Conservation (phyloP, 805 yeast genomes). For the Spathaspora sp. region DNA sequence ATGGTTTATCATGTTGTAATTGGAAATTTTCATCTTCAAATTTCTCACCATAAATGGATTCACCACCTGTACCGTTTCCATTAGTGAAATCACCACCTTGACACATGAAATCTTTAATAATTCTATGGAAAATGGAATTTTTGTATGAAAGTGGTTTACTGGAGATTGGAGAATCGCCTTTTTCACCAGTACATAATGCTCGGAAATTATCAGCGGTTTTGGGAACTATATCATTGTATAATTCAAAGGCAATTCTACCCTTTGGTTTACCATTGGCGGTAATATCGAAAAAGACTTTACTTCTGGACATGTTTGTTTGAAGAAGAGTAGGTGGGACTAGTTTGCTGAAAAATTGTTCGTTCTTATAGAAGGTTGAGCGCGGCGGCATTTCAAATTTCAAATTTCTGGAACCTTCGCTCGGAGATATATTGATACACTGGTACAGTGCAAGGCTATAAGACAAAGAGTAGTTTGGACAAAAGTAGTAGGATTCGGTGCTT, state of each 20-base stretch:
- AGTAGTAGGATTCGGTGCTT: too few species aligned
- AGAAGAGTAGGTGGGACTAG: not conserved
- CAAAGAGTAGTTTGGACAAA: too few species aligned
- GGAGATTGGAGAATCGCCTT: conserved; percentile 50
- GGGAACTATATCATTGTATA: conserved; percentile 73
- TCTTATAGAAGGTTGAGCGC: not conserved
- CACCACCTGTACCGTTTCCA: conserved; percentile 42
- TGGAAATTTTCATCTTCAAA: conserved; percentile 90
- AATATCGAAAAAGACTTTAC: conserved; percentile 75
- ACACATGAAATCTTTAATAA: conserved; percentile 84
- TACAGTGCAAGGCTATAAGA: too few species aligned
- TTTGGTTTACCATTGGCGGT: conserved; percentile 63
- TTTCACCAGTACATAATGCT: conserved; percentile 86
- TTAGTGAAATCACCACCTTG: conserved; percentile 83
- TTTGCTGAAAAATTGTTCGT: not conserved
- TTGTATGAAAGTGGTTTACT: conserved; percentile 74
- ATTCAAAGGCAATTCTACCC: conserved; percentile 79
- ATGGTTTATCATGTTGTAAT: conserved; percentile 76
- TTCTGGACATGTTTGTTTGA: conserved; percentile 6
- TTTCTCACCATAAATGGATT: conserved; percentile 43
- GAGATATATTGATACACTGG: too few species aligned
- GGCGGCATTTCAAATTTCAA: not conserved
- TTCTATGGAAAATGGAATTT: conserved; percentile 89
- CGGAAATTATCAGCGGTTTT: conserved; percentile 88
- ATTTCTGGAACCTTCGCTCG: not conserved